Evolutionary conservation across 345 rosid genomes (phyloP).

Genomic region (Firmiana major): DNA sequence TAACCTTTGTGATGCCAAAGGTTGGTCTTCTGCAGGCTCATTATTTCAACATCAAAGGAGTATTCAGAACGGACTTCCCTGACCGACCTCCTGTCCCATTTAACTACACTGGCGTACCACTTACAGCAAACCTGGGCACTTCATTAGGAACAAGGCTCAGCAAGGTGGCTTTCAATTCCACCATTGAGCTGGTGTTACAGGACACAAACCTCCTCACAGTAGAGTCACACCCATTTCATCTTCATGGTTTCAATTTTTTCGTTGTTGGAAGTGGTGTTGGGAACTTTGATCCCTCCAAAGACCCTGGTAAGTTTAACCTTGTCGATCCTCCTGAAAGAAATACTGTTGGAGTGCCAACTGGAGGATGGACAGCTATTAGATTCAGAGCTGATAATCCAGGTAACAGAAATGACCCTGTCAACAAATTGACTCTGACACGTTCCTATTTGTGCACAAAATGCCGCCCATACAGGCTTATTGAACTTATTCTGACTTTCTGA

Average conservation of each 20-base stretch:
- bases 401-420: conserved; percentile 17
- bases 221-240: conserved; percentile 65
- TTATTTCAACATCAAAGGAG: conserved; percentile 32
- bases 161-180: conserved; percentile 45
- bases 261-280: conserved; percentile 58
- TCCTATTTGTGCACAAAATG: background rate
- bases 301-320: conserved; percentile 46
- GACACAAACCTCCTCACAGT: conserved; percentile 54
- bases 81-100: conserved; percentile 39
- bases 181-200: conserved; percentile 46
- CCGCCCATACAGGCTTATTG: background rate
- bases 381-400: conserved; percentile 84
- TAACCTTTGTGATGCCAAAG: conserved; percentile 60
- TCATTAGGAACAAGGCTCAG: conserved; percentile 44
- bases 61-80: conserved; percentile 54
- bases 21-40: conserved; percentile 61
- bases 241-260: conserved; percentile 64
- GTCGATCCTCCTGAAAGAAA: conserved; percentile 75
- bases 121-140: conserved; percentile 43
- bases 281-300: conserved; percentile 44
- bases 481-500: background rate
- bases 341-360: conserved; percentile 67
- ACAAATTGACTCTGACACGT: background rate
- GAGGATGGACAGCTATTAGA: conserved; percentile 69
- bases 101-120: conserved; percentile 55